Conservation (phyloP, 257 asterid species). For the Solanum gandarillasii region DNA sequence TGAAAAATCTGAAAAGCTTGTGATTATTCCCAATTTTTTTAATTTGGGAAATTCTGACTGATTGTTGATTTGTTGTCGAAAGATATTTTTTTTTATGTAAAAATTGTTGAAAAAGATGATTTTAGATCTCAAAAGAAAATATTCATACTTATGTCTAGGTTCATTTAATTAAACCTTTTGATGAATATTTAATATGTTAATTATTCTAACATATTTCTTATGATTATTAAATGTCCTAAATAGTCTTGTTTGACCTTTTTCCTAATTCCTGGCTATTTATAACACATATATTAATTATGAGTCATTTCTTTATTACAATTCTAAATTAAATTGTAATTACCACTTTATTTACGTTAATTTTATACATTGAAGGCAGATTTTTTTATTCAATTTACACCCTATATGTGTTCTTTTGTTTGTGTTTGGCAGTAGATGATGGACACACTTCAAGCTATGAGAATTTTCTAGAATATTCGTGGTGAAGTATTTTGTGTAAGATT, state of each 20-base stretch:
- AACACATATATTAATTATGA: not conserved
- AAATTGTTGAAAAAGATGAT: not conserved
- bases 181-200: too few relatives aligned
- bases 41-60: not conserved
- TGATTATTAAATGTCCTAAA: not conserved
- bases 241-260: not conserved
- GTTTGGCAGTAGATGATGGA: not conserved
- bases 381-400: not conserved
- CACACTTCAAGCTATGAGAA: too few relatives aligned
- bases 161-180: too few relatives aligned
- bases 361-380: not conserved
- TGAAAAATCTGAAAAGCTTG: not conserved
- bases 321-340: not conserved
- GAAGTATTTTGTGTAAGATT: not conserved
- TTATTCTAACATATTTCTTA: not conserved
- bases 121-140: not conserved
- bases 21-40: not conserved
- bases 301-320: not conserved
- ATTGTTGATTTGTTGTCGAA: not conserved
- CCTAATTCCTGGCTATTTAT: not conserved
- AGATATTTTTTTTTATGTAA: not conserved
- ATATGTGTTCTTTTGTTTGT: not conserved
- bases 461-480: too few relatives aligned
- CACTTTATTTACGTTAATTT: not conserved
- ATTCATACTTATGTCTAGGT: not conserved